Evolutionary conservation across 2,329 filamentous ascomycete genomes (phyloP).

Genomic region (Cordyceps javanica): DNA sequence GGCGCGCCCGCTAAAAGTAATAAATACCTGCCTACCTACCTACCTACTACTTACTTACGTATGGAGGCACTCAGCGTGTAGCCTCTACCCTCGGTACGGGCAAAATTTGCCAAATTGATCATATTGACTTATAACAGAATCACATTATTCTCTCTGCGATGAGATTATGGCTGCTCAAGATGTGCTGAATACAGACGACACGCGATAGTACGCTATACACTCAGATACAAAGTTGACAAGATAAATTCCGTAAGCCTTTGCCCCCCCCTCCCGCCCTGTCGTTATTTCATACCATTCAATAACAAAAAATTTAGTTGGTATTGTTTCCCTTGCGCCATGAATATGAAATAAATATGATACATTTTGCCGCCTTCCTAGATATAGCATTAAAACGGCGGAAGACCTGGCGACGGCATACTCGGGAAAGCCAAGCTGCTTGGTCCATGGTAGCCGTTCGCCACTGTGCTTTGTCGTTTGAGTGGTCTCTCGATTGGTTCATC

Average conservation of each 20-base stretch:
- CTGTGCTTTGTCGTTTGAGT: constrained; percentile 39
- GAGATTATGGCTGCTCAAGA: neutral
- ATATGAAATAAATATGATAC: constrained; percentile 12
- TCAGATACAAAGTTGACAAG: neutral
- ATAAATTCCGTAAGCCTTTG: neutral
- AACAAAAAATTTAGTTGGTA: neutral
- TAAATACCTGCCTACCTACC: too few relatives aligned
- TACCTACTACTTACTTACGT: too few relatives aligned
- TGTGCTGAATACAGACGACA: too few relatives aligned
- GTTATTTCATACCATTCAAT: neutral
- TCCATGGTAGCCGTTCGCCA: constrained; percentile 1
- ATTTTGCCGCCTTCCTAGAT: neutral
- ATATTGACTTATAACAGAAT: too few relatives aligned
- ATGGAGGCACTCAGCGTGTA: too few relatives aligned
- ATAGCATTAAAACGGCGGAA: neutral
- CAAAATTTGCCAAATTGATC: too few relatives aligned
- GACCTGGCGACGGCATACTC: neutral
- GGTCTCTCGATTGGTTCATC: constrained; percentile 39
- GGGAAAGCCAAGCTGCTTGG: constrained; percentile 1
- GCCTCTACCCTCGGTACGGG: too few relatives aligned
- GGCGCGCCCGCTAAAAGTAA: too few relatives aligned
- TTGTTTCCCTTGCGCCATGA: neutral
- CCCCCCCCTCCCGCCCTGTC: neutral
- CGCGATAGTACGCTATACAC: neutral
- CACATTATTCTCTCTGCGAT: neutral